These are phyloP conservation scores for Neospora caninum DNA, from an alignment of 169 alveolate genomes.

Conservation along the genomic window DNA sequence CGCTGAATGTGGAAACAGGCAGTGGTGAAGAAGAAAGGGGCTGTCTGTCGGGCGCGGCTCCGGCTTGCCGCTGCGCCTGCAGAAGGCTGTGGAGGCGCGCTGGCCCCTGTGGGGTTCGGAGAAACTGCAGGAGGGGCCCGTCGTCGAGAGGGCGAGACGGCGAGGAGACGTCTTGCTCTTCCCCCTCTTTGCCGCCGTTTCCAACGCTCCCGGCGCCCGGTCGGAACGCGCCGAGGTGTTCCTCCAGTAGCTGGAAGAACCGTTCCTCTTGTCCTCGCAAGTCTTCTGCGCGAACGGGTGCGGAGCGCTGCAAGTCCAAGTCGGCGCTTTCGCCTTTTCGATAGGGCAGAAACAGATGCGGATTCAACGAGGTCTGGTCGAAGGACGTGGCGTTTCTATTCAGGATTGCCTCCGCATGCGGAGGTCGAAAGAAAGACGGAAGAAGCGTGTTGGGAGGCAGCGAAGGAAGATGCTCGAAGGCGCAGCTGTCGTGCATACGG, in stretches of 20 bases:
- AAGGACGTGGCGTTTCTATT: not conserved
- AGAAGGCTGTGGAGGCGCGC: not conserved
- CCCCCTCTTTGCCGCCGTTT: not conserved
- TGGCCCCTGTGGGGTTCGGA: not conserved
- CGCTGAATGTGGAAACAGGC: not conserved
- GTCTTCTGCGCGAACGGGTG: not conserved
- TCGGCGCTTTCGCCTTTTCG: not conserved
- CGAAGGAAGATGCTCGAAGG: not conserved
- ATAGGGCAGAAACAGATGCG: not conserved
- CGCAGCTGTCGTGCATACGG: not conserved
- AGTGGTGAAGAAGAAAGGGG: not conserved
- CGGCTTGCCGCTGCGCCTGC: not conserved
- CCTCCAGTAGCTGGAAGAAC: not conserved
- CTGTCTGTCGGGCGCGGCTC: not conserved
- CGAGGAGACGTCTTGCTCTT: no score
- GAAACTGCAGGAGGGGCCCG: not conserved
- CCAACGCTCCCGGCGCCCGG: not conserved
- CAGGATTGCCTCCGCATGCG: not conserved
- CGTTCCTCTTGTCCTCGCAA: not conserved
- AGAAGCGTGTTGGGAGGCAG: not conserved
- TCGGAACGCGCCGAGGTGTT: not conserved
- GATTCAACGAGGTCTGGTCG: not conserved
- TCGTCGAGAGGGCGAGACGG: no score
- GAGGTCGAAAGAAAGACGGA: not conserved
- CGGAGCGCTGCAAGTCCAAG: not conserved